Conservation (phyloP, 2,329 filamentous ascomycete genomes). For the Fusarium longipes region DNA sequence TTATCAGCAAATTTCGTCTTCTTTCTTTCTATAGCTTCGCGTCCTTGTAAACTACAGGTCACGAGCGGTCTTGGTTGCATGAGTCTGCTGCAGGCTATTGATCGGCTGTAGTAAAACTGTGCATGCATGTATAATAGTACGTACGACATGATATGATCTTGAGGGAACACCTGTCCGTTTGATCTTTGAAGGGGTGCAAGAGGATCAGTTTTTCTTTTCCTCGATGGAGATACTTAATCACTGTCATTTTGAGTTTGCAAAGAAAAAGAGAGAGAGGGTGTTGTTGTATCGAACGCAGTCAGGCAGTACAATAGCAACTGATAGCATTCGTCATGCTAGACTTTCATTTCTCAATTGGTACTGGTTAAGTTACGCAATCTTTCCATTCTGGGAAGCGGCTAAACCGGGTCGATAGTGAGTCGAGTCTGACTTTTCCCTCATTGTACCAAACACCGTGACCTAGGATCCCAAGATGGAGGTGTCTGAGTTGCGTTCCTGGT, state of each 20-base stretch:
- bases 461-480: slow-evolving; percentile 28
- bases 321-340: slow-evolving; percentile 33
- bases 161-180: not conserved
- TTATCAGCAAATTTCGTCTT: slow-evolving; percentile 3
- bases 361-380: slow-evolving; percentile 5
- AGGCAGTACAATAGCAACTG: not conserved
- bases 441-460: slow-evolving; percentile 21
- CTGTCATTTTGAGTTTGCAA: not conserved
- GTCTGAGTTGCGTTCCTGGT: slow-evolving; percentile 31
- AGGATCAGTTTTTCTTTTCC: not conserved
- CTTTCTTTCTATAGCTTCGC: not conserved
- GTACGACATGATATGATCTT: slow-evolving; percentile 14
- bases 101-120: not conserved
- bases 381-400: slow-evolving; percentile 35
- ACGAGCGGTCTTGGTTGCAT: not conserved
- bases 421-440: slow-evolving; percentile 26
- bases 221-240: slow-evolving; percentile 20
- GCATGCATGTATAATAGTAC: not conserved
- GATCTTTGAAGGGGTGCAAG: slow-evolving; percentile 11
- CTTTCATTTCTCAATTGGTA: slow-evolving; percentile 22
- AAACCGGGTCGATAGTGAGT: slow-evolving; percentile 27
- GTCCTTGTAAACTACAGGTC: not conserved
- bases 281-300: not conserved
- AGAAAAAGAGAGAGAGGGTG: slow-evolving; percentile 30
- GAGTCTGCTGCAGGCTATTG: not conserved